phyloP scores from a whole-genome alignment of 331 rosid genomes.

The Prunus yedoensis region DNA sequence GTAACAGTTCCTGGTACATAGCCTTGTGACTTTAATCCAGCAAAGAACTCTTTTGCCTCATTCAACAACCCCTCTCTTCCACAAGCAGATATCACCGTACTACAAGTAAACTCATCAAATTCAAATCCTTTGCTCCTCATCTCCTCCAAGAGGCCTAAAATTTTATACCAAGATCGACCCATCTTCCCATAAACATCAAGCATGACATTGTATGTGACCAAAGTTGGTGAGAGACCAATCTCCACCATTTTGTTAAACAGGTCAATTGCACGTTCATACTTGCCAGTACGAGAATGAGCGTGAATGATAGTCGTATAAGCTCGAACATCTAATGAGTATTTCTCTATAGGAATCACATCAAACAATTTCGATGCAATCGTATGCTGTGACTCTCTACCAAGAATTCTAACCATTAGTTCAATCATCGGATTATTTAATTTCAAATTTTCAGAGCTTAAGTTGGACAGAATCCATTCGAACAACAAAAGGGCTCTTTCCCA shows the following conservation, averaged over 20 bases:
- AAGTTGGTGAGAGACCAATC: conserved; percentile 67
- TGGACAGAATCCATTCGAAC: conserved; percentile 71
- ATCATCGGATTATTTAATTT: conserved; percentile 61
- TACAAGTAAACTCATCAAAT: conserved; percentile 89
- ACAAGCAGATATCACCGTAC: conserved; percentile 91
- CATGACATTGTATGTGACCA: conserved; percentile 95
- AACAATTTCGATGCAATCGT: conserved; percentile 71
- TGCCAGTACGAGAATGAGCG: conserved; percentile 69
- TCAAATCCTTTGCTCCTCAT: conserved; percentile 62
- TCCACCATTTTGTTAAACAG: conserved; percentile 72
- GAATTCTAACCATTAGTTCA: conserved; percentile 71
- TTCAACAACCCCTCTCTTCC: conserved; percentile 83
- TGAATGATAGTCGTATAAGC: conserved; percentile 81
- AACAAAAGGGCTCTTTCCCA: conserved; percentile 73
- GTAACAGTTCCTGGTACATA: conserved; percentile 82
- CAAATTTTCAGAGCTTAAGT: conserved; percentile 43
- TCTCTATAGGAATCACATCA: conserved; percentile 70
- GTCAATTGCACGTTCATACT: conserved; percentile 66
- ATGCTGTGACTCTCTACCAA: conserved; percentile 91
- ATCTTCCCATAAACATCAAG: conserved; percentile 93
- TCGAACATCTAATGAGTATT: conserved; percentile 69
- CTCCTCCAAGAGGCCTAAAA: conserved; percentile 76
- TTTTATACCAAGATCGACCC: conserved; percentile 90
- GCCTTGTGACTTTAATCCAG: conserved; percentile 58
- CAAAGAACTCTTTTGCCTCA: conserved; percentile 80